Conservation (phyloP, 2,329 filamentous ascomycete species). For the Zymoseptoria tritici region DNA sequence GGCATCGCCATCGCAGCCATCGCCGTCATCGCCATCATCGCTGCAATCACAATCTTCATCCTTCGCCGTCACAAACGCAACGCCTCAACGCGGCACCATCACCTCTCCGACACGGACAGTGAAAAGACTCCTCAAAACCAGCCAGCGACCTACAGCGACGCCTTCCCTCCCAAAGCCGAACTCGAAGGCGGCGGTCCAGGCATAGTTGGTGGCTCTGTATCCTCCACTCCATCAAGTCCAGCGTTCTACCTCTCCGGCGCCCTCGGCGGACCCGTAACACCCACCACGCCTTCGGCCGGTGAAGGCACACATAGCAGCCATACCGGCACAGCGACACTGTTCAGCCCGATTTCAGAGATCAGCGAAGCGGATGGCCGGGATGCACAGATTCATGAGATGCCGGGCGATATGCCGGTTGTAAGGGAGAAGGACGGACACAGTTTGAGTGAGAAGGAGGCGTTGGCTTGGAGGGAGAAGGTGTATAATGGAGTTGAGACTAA, state of each 20-base stretch:
- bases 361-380: constrained; percentile 25
- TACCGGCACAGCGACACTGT: constrained; percentile 13
- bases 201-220: constrained; percentile 1
- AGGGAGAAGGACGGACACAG: constrained; percentile 43
- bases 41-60: constrained; percentile 29
- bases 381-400: constrained; percentile 40
- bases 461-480: constrained; percentile 37
- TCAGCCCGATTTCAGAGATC: constrained; percentile 17
- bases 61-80: constrained; percentile 10
- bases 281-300: constrained; percentile 16
- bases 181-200: constrained; percentile 26
- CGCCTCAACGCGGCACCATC: constrained; percentile 2
- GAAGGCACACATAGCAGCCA: constrained; percentile 22
- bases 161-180: constrained; percentile 38
- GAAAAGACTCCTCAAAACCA: constrained; percentile 6
- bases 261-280: constrained; percentile 12
- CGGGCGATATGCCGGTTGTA: constrained; percentile 49
- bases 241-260: constrained; percentile 13
- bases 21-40: constrained; percentile 26
- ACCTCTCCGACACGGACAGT: not conserved
- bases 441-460: constrained; percentile 43
- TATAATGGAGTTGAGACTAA: constrained; percentile 39
- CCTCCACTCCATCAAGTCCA: constrained; percentile 4
- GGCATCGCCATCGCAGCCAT: constrained; percentile 39
- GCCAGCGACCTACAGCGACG: constrained; percentile 1